A percentile compares a stretch with the other conserved stretches of the same genome.
Conservation (phyloP, 345 rosid species). For the Euphorbia pulcherrima region DNA sequence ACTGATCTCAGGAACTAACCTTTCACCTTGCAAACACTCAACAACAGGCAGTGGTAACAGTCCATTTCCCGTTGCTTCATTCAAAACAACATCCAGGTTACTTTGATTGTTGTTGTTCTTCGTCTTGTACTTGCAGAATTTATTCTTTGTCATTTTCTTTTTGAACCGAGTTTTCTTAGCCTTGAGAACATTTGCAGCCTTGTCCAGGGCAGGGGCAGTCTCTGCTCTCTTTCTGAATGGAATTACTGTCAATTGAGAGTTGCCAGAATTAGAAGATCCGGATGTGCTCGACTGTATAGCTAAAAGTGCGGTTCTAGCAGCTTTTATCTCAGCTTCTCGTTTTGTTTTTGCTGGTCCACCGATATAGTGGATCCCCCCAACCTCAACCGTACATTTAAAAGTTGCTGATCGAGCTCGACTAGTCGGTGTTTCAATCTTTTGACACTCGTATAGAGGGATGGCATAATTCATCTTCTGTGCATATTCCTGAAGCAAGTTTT, state of each 20-base stretch:
- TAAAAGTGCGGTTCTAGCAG: slow-evolving; percentile 84
- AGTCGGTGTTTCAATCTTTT: slow-evolving; percentile 40
- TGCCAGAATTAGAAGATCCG: slow-evolving; percentile 26
- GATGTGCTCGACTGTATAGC: slow-evolving; percentile 53
- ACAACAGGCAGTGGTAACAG: slow-evolving; percentile 6
- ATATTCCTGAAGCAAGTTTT: slow-evolving; percentile 85
- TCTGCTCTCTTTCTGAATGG: slow-evolving; percentile 63
- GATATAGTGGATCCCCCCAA: slow-evolving; percentile 75
- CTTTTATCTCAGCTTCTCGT: slow-evolving; percentile 86
- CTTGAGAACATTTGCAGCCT: slow-evolving; percentile 42
- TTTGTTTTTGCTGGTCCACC: slow-evolving; percentile 72
- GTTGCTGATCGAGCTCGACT: slow-evolving; percentile 34
- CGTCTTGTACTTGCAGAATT: slow-evolving; percentile 11
- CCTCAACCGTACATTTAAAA: slow-evolving; percentile 66
- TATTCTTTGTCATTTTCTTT: slow-evolving; percentile 43
- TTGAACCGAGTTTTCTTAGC: slow-evolving; percentile 54
- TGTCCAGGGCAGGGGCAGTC: slow-evolving; percentile 27
- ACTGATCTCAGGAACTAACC: slow-evolving; percentile 4
- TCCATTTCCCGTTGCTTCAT: slow-evolving; percentile 8
- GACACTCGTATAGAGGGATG: slow-evolving; percentile 61
- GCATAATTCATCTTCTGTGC: slow-evolving; percentile 95
- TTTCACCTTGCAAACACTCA: slow-evolving; percentile 13
- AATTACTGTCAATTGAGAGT: slow-evolving; percentile 60
- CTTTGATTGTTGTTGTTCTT: slow-evolving; percentile 18
- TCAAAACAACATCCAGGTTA: background rate